These are phyloP conservation scores for Trifolium repens DNA, from an alignment of 306 rosid species.

Conservation along the genomic window DNA sequence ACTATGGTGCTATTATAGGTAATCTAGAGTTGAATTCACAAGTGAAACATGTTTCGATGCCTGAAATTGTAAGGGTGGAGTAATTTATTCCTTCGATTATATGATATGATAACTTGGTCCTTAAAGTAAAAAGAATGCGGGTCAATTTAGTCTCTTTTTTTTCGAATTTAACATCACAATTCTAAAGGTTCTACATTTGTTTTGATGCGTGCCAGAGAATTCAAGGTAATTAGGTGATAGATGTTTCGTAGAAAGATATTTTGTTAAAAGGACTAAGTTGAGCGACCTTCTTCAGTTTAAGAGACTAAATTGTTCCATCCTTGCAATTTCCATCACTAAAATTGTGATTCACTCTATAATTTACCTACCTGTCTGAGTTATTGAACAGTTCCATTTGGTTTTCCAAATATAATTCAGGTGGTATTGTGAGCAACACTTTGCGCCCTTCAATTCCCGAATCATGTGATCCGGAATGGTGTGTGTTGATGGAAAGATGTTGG, in stretches of 20 bases:
- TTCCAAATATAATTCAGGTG: slow-evolving; percentile 57
- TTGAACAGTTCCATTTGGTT: slow-evolving; percentile 27
- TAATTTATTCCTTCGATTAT: not conserved
- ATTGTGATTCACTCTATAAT: not conserved
- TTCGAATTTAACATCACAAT: not conserved
- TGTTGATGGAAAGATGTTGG: slow-evolving; percentile 90
- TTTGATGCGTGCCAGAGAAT: not conserved
- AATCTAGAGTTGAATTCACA: slow-evolving; percentile 13
- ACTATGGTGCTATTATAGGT: slow-evolving; percentile 93
- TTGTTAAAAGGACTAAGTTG: not conserved
- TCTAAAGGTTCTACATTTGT: not conserved
- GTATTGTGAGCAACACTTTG: slow-evolving; percentile 89
- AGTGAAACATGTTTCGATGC: not conserved
- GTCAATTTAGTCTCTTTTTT: not conserved
- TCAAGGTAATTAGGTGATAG: not conserved
- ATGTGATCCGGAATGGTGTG: slow-evolving; percentile 72
- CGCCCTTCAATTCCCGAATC: slow-evolving; percentile 65
- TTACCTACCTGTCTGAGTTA: slow-evolving; percentile 4
- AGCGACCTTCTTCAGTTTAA: not conserved
- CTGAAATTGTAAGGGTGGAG: not conserved
- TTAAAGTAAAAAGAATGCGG: not conserved
- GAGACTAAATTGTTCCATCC: not conserved
- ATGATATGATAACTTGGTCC: not conserved
- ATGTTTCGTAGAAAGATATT: not conserved
- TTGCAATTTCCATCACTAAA: not conserved